Base-by-base conservation (phyloP, 1,139 yeast species). In the Nakaseomyces uthaithaninus region DNA sequence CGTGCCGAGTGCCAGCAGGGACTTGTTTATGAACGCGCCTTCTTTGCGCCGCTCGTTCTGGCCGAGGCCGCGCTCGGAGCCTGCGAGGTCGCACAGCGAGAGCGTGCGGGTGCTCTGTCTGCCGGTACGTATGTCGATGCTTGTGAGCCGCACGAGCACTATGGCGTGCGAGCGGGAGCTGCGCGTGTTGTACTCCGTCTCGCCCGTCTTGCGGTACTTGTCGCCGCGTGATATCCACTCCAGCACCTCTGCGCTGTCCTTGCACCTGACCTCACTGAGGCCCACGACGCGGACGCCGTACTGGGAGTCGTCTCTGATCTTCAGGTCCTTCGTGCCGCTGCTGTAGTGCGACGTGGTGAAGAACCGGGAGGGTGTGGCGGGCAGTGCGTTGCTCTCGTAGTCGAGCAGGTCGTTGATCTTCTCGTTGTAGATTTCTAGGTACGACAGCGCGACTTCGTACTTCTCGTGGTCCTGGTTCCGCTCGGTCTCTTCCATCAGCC, bases 91-190 rank as follows among this genome's bases (percentile, higher is more conserved):
- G 67, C 97, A 91, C 43, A 91, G 68, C 19, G 93, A 84, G 28
- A 91, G 72, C 0, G 91, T 79, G 26, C 91, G 73, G 39, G 69
- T 63, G 14, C 68, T 67, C 43, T 72, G 75, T 1, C 64, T 59
- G 8, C 71, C 70, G 2, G 67, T 60, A 1, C 54, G 45, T 33
- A 66, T 40, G 53, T 72, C 71, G 3, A 71, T 62, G 1, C 71
- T 59, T 9, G 69, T 69, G 20, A 89, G 61, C 44, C 75, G 69
- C 15, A 89, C 71, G 55, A 85, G 80, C n/a, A 87, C 74, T 26
- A 87, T 83, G 0, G 96, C 94, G 61, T 91, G 98, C 1, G 95
- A 85, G 48, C 98, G 72, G 1, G 96, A 86, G 9, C 94, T 82
- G 45, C 93, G 71, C 8, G 69, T 57, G 58, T 89, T 89, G 62